A percentile compares a stretch with the other conserved stretches of the same genome.
phyloP scores from a whole-genome alignment of 2,329 filamentous ascomycete genomes.

The Shiraia sp. region DNA sequence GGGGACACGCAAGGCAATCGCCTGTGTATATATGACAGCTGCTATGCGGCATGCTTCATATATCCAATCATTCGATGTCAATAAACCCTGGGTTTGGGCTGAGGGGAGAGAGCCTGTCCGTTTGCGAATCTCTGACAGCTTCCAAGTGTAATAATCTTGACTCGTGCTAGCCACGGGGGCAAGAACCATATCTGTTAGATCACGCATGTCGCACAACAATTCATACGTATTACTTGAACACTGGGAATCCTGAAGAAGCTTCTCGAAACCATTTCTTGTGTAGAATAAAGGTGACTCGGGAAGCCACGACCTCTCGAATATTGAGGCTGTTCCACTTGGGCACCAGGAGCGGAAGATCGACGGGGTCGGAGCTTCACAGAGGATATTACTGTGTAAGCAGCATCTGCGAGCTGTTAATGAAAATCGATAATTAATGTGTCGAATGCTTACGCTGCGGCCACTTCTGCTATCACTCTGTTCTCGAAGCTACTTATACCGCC shows the following conservation, averaged over 20 bases:
- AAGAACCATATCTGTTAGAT: constrained; percentile 37
- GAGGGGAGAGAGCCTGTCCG: constrained; percentile 24
- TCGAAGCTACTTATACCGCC: constrained; percentile 24
- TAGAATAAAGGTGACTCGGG: constrained; percentile 43
- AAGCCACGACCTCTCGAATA: constrained; percentile 12
- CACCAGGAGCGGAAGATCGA: constrained; percentile 21
- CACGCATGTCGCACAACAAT: constrained; percentile 36
- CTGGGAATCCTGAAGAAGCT: constrained; percentile 17
- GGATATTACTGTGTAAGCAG: constrained; percentile 31
- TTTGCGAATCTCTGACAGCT: constrained; percentile 16
- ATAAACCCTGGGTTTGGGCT: constrained; percentile 23
- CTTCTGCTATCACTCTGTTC: constrained; percentile 20
- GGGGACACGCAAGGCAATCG: constrained; percentile 30
- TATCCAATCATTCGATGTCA: constrained; percentile 31
- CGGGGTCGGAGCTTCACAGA: constrained; percentile 28
- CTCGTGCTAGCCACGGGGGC: too few species aligned
- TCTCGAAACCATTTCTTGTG: constrained; percentile 23
- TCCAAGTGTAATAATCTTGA: constrained; percentile 20
- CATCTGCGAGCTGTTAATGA: constrained; percentile 18
- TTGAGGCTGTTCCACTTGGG: constrained; percentile 1
- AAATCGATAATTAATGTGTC: not conserved
- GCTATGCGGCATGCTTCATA: constrained; percentile 43
- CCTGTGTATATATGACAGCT: constrained; percentile 36
- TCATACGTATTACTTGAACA: constrained; percentile 29
- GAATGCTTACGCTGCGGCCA: constrained; percentile 27